phyloP scores from a whole-genome alignment of 106 monocot genomes.

The Dioscorea dumetorum region DNA sequence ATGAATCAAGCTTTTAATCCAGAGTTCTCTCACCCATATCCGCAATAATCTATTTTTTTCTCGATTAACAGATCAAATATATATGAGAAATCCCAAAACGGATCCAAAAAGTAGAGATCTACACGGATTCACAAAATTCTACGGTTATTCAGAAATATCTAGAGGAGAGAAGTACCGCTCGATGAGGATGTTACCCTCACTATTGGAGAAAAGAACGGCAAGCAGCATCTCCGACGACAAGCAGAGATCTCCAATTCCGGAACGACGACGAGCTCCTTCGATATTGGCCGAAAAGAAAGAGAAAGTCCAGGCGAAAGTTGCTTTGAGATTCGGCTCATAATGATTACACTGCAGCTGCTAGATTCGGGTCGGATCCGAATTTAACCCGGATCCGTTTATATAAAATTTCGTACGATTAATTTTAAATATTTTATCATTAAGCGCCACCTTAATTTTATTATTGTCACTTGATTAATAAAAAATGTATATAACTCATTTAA shows the following conservation, averaged over 20 bases:
- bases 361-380: not conserved
- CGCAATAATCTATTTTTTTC: not conserved
- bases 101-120: not conserved
- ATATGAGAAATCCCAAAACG: not conserved
- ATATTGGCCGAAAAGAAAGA: not conserved
- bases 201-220: slow-evolving; percentile 41
- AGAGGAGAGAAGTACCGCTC: slow-evolving; percentile 16
- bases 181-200: slow-evolving; percentile 43
- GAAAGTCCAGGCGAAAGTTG: not conserved
- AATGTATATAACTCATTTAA: too few relatives aligned
- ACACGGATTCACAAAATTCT: not conserved
- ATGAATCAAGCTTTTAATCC: not conserved
- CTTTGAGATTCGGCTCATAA: not conserved
- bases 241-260: not conserved
- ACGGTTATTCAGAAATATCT: not conserved
- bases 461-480: too few relatives aligned
- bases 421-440: not conserved
- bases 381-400: not conserved
- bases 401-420: not conserved
- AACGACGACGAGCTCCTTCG: not conserved
- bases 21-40: not conserved
- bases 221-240: slow-evolving; percentile 19
- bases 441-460: not conserved
- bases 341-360: not conserved
- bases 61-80: not conserved